Conservation (phyloP, 2,329 filamentous ascomycete species). For the Balansia obtecta region DNA sequence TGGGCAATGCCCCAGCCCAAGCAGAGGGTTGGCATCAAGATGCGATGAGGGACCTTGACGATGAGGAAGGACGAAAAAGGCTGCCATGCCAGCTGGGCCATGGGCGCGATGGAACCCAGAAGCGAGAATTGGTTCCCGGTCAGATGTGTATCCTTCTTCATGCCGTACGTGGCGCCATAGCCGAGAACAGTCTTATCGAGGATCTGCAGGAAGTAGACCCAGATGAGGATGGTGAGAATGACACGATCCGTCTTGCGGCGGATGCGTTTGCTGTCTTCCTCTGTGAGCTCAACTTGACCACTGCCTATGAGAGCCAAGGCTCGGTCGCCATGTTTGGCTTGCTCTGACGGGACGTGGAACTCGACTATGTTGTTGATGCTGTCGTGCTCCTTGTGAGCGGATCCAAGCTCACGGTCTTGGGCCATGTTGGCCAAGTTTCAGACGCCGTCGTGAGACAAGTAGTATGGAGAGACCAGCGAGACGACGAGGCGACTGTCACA, state of each 20-base stretch:
- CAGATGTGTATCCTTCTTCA: constrained; percentile 36
- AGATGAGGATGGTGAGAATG: constrained; percentile 41
- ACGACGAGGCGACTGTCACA: too few relatives aligned
- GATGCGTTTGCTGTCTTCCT: constrained; percentile 28
- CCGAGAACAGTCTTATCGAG: constrained; percentile 47
- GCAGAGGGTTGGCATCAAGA: constrained; percentile 40
- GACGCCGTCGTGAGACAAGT: not conserved
- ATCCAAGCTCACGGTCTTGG: constrained; percentile 3
- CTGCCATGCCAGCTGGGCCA: constrained; percentile 49
- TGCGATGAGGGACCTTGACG: constrained; percentile 46
- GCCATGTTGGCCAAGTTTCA: constrained; percentile 3
- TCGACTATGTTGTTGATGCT: not conserved
- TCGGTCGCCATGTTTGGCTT: constrained; percentile 1
- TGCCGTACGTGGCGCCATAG: constrained; percentile 43
- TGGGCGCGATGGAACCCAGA: constrained; percentile 42
- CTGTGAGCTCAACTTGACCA: constrained; percentile 8
- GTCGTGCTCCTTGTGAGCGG: constrained; percentile 8
- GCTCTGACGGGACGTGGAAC: not conserved
- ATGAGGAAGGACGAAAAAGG: constrained; percentile 48
- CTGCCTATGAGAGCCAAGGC: constrained; percentile 2
- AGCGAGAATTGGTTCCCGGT: constrained; percentile 43
- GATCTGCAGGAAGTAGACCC: constrained; percentile 47
- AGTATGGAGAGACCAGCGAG: not conserved
- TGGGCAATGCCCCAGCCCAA: constrained; percentile 33
- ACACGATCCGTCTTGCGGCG: constrained; percentile 47